Evolutionary conservation across 2,329 filamentous ascomycete genomes (phyloP).

Genomic region (Hypoxylon sp.): DNA sequence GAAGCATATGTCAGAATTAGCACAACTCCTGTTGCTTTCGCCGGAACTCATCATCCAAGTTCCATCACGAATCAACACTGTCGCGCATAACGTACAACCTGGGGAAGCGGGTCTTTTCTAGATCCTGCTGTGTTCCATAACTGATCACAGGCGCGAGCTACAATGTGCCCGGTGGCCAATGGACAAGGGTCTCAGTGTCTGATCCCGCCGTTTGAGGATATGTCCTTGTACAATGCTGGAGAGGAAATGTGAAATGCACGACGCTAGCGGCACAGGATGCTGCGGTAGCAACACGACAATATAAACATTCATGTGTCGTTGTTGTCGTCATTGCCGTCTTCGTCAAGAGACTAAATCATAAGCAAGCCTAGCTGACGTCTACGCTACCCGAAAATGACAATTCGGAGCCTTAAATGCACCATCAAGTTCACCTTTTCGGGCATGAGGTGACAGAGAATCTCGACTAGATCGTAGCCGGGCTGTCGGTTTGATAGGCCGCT

Average conservation of each 20-base stretch:
- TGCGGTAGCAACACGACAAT: neutral
- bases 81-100: conserved; percentile 29
- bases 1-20: conserved; percentile 2
- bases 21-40: neutral
- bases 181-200: conserved; percentile 7
- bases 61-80: conserved; percentile 20
- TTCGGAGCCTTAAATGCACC: conserved; percentile 36
- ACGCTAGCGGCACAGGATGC: conserved; percentile 2
- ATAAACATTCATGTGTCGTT: conserved; percentile 5
- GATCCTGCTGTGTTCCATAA: conserved; percentile 15
- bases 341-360: conserved; percentile 4
- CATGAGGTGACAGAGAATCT: conserved; percentile 38
- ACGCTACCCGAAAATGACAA: conserved; percentile 31
- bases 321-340: conserved; percentile 4
- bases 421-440: conserved; percentile 41
- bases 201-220: neutral
- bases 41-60: conserved; percentile 14
- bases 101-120: conserved; percentile 21
- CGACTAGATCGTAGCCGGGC: conserved; percentile 32
- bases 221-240: conserved; percentile 4
- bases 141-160: neutral
- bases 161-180: conserved; percentile 6
- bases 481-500: conserved; percentile 44
- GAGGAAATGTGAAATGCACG: conserved; percentile 1
- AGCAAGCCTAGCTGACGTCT: conserved; percentile 16